A percentile compares a stretch with the other conserved stretches of the same genome.
Evolutionary conservation across 176 grass and related monocot species (phyloP).

Genomic region (Carex myosuroides): DNA sequence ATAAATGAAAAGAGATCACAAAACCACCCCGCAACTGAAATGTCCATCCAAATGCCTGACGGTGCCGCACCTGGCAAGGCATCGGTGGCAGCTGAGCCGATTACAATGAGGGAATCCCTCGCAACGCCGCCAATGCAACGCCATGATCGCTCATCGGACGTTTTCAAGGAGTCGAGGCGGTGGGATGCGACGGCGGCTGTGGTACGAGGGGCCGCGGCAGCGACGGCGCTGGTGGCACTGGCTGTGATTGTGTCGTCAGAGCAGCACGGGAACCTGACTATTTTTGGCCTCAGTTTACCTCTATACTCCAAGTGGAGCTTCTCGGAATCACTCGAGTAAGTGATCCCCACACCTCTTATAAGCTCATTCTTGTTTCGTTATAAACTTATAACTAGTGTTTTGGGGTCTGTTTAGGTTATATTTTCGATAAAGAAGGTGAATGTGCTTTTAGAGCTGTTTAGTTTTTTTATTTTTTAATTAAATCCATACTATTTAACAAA

Average conservation of each 20-base stretch:
- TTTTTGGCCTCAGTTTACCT: constrained; percentile 58
- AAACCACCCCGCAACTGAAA: constrained; percentile 11
- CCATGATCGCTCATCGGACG: neutral
- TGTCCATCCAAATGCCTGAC: constrained; percentile 46
- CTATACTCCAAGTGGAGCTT: constrained; percentile 88
- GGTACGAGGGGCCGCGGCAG: constrained; percentile 32
- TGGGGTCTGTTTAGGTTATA: neutral
- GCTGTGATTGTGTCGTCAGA: constrained; percentile 55
- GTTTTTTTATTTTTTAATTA: no score
- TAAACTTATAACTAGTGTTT: neutral
- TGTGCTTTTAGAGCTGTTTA: no score
- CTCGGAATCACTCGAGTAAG: constrained; percentile 70
- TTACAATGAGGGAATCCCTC: neutral
- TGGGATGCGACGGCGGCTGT: constrained; percentile 33
- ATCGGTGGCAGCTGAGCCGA: constrained; percentile 5
- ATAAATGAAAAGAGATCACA: constrained; percentile 7
- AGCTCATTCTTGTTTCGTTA: neutral
- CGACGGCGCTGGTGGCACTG: constrained; percentile 42
- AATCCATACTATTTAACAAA: no score
- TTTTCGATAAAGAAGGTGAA: no score
- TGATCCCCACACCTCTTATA: neutral
- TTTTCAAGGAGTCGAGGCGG: constrained; percentile 17
- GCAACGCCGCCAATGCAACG: neutral
- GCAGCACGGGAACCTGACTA: constrained; percentile 46
- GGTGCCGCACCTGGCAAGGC: constrained; percentile 9